These are phyloP conservation scores for Hymenoscyphus occultus DNA, from an alignment of 2,329 filamentous ascomycete genomes.

Conservation along the genomic window DNA sequence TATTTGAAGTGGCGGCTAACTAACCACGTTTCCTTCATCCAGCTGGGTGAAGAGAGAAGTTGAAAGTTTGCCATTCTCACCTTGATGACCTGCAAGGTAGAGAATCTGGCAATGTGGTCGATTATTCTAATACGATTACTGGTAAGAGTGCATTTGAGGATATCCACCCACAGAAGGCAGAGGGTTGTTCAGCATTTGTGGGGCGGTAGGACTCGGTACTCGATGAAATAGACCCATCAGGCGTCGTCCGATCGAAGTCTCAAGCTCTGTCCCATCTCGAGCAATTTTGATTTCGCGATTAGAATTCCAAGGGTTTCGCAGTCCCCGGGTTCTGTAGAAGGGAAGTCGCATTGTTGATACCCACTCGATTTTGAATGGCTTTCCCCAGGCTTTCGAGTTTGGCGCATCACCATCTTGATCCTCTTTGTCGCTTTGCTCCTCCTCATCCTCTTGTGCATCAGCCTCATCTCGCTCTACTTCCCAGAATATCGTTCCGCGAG, in stretches of 20 bases:
- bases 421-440: conserved; percentile 39
- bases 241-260: conserved; percentile 74
- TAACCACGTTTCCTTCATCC: neutral
- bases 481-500: conserved; percentile 96
- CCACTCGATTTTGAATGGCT: conserved; percentile 90
- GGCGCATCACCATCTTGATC: conserved; percentile 38
- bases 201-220: conserved; percentile 31
- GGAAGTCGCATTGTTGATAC: conserved; percentile 77
- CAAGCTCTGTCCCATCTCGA: conserved; percentile 88
- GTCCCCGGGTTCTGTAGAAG: conserved; percentile 82
- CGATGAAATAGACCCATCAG: conserved; percentile 77
- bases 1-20: neutral
- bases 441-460: conserved; percentile 46
- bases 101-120: neutral
- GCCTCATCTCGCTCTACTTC: conserved; percentile 67
- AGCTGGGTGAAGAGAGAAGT: neutral
- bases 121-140: conserved; percentile 6
- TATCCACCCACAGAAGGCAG: conserved; percentile 24
- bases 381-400: conserved; percentile 66
- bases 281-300: conserved; percentile 96
- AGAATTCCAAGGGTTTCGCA: conserved; percentile 92
- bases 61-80: neutral
- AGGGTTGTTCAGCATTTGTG: conserved; percentile 18
- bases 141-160: conserved; percentile 29
- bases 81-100: conserved; percentile 4